These are phyloP conservation scores for Penicillium sp. DNA, from an alignment of 2,329 filamentous ascomycete species.

Conservation along the genomic window DNA sequence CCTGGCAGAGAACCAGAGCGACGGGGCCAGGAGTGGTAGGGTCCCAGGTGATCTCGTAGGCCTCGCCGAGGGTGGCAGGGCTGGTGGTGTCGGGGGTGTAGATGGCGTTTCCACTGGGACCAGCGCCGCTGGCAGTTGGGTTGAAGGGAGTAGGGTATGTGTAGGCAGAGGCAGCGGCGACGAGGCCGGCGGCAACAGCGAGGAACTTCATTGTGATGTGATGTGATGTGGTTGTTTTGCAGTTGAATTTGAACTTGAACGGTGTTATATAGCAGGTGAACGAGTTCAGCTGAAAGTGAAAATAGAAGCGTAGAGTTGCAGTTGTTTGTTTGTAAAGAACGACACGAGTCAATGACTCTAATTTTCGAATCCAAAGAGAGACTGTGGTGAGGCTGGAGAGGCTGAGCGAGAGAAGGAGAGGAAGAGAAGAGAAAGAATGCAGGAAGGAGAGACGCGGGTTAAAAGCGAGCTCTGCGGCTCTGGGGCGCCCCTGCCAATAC, in stretches of 20 bases:
- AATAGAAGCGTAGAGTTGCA: neutral
- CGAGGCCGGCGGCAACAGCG: constrained; percentile 34
- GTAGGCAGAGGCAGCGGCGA: constrained; percentile 36
- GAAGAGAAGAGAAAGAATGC: neutral
- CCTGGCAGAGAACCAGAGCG: constrained; percentile 58
- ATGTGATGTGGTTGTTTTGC: too few relatives aligned
- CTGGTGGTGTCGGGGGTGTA: constrained; percentile 47
- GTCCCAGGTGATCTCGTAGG: constrained; percentile 58
- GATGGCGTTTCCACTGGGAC: constrained; percentile 53
- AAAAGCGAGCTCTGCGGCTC: neutral
- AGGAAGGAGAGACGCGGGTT: neutral
- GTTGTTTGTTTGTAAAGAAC: constrained; percentile 9
- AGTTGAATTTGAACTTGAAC: neutral
- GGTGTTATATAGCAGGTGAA: neutral
- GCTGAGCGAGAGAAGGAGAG: neutral
- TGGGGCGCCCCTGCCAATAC: neutral
- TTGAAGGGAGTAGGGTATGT: constrained; percentile 18
- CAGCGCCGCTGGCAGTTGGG: constrained; percentile 30
- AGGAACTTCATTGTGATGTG: constrained; percentile 37
- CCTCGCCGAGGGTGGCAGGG: constrained; percentile 53
- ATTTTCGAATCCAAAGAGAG: constrained; percentile 1
- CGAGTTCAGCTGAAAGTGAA: neutral
- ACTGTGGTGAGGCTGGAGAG: constrained; percentile 11
- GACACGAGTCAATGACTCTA: constrained; percentile 13
- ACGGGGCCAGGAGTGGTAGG: constrained; percentile 39